Evolutionary conservation across 2,329 filamentous ascomycete genomes (phyloP).

Genomic region (Mycosphaerelloides madeirae): DNA sequence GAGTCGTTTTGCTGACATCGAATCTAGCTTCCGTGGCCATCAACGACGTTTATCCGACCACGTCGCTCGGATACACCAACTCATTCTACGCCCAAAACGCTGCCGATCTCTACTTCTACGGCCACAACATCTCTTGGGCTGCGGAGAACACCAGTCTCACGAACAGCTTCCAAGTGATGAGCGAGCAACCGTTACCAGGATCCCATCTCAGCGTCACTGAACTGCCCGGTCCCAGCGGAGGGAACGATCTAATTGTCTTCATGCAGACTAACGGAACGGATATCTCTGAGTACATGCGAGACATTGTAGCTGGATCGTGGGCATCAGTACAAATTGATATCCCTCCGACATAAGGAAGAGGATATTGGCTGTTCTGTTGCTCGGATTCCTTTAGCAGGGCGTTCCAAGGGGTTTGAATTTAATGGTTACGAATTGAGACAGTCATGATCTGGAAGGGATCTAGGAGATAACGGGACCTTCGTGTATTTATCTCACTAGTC

Average conservation of each 20-base stretch:
- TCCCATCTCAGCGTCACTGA: slow-evolving; percentile 39
- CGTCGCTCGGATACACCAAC: slow-evolving; percentile 40
- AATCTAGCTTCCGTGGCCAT: slow-evolving; percentile 27
- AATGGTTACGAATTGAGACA: background rate
- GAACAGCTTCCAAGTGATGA: slow-evolving; percentile 33
- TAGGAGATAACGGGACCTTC: background rate
- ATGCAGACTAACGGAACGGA: slow-evolving; percentile 30
- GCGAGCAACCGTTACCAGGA: slow-evolving; percentile 34
- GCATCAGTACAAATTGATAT: slow-evolving; percentile 18
- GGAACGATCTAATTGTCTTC: slow-evolving; percentile 31
- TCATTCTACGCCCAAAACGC: slow-evolving; percentile 40
- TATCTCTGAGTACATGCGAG: slow-evolving; percentile 28
- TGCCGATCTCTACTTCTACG: slow-evolving; percentile 33
- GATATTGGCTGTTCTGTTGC: background rate
- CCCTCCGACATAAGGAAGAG: slow-evolving; percentile 5
- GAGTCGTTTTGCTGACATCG: background rate
- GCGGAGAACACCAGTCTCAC: slow-evolving; percentile 38
- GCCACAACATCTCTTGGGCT: slow-evolving; percentile 37
- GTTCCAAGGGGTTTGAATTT: background rate
- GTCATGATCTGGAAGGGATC: background rate
- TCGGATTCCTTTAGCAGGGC: slow-evolving; percentile 3
- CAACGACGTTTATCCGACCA: slow-evolving; percentile 35
- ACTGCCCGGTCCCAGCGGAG: slow-evolving; percentile 29
- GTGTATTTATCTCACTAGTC: background rate
- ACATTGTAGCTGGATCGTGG: slow-evolving; percentile 30